Percentiles rank a stretch among this genome's conserved stretches.
Evolutionary conservation across 805 yeast genomes (phyloP).

Genomic region (Candida sithepensis): DNA sequence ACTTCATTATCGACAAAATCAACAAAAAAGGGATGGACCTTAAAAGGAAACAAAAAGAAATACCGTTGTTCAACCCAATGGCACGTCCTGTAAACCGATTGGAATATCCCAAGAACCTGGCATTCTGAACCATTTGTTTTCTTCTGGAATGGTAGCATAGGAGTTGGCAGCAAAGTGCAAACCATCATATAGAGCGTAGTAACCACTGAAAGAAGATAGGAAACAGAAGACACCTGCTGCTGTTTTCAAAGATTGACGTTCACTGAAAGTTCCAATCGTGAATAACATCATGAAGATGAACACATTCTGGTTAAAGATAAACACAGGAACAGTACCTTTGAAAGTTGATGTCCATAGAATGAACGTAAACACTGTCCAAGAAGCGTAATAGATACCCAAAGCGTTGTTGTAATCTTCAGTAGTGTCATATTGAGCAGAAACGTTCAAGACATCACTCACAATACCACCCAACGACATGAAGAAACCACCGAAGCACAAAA

Average conservation of each 20-base stretch:
- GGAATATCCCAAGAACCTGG: constrained; percentile 27
- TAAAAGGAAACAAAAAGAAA: neutral
- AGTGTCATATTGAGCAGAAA: constrained; percentile 35
- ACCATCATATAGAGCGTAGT: constrained; percentile 43
- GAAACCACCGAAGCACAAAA: constrained; percentile 47
- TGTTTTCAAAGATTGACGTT: constrained; percentile 26
- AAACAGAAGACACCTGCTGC: constrained; percentile 45
- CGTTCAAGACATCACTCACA: constrained; percentile 40
- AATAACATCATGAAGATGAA: constrained; percentile 38
- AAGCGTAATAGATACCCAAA: constrained; percentile 42
- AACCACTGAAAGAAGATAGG: constrained; percentile 37
- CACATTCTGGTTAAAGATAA: constrained; percentile 35
- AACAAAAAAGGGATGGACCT: too few species aligned
- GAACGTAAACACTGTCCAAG: constrained; percentile 47
- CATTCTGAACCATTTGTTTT: constrained; percentile 29
- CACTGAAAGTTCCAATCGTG: constrained; percentile 30
- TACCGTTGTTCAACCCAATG: neutral
- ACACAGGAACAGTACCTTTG: constrained; percentile 40
- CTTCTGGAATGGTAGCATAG: constrained; percentile 26
- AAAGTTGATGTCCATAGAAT: constrained; percentile 40
- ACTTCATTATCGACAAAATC: neutral
- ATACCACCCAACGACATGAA: constrained; percentile 46
- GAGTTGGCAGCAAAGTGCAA: constrained; percentile 26
- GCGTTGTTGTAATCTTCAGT: constrained; percentile 37
- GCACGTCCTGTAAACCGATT: constrained; percentile 3